These are phyloP conservation scores for Diospyros lotus DNA, from an alignment of 148 eudicot species.

Conservation along the genomic window DNA sequence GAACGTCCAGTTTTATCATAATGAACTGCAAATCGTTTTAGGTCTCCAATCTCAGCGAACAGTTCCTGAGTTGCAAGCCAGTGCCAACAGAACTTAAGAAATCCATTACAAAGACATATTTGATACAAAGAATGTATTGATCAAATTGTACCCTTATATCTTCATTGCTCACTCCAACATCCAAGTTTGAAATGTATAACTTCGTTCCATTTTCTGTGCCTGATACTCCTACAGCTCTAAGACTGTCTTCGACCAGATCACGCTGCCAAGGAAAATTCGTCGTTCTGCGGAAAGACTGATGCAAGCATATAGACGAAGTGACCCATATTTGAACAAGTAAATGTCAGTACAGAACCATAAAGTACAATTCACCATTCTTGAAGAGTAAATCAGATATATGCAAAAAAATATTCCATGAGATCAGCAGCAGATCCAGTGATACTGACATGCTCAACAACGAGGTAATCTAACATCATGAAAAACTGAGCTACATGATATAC, in stretches of 20 bases:
- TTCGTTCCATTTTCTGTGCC: slow-evolving; percentile 69
- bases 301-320: slow-evolving; percentile 53
- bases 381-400: slow-evolving; percentile 42
- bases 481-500: slow-evolving; percentile 23
- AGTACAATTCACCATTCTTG: slow-evolving; percentile 41
- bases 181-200: slow-evolving; percentile 74
- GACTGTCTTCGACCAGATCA: slow-evolving; percentile 84
- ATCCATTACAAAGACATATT: slow-evolving; percentile 33
- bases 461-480: slow-evolving; percentile 30
- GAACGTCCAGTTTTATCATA: slow-evolving; percentile 73
- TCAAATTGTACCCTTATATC: slow-evolving; percentile 86
- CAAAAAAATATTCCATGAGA: slow-evolving; percentile 29
- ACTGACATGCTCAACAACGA: slow-evolving; percentile 40
- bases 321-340: slow-evolving; percentile 48
- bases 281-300: slow-evolving; percentile 82
- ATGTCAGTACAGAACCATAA: slow-evolving; percentile 57
- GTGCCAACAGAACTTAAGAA: slow-evolving; percentile 33
- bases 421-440: slow-evolving; percentile 40
- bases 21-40: slow-evolving; percentile 88
- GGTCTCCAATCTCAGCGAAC: slow-evolving; percentile 79
- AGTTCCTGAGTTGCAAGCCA: slow-evolving; percentile 79
- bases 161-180: slow-evolving; percentile 75
- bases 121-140: slow-evolving; percentile 26
- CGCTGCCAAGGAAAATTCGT: slow-evolving; percentile 77
- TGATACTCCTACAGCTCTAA: slow-evolving; percentile 76